Percentiles rank a stretch among this genome's conserved stretches.
These are phyloP conservation scores for Delphinella strobiligena DNA, from an alignment of 2,329 filamentous ascomycete genomes.

Conservation along the genomic window DNA sequence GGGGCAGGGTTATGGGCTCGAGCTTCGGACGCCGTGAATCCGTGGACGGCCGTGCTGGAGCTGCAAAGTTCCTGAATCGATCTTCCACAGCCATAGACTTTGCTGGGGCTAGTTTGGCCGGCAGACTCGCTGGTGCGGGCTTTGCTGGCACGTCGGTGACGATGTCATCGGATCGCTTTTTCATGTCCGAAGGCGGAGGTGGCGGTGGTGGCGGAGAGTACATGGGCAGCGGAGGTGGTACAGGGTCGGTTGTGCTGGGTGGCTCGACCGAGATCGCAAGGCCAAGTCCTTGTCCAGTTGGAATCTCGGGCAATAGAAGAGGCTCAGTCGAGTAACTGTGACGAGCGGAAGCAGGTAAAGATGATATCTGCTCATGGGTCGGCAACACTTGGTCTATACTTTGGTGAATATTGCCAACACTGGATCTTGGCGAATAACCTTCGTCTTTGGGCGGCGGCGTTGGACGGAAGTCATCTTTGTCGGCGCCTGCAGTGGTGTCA, in stretches of 20 bases:
- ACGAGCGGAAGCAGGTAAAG: constrained; percentile 14
- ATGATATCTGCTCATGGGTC: constrained; percentile 7
- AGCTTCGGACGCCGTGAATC: constrained; percentile 6
- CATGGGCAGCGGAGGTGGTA: constrained; percentile 30
- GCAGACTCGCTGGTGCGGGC: constrained; percentile 1
- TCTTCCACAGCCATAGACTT: constrained; percentile 2
- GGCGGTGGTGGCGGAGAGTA: constrained; percentile 37
- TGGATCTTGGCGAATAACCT: constrained; percentile 23
- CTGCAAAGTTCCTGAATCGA: constrained; percentile 6
- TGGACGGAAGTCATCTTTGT: constrained; percentile 23
- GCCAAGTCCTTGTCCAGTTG: constrained; percentile 29
- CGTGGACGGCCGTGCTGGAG: neutral
- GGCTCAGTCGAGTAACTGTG: constrained; percentile 8
- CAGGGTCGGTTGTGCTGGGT: constrained; percentile 15
- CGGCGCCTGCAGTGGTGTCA: constrained; percentile 11
- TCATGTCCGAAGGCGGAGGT: constrained; percentile 10
- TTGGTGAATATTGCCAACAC: constrained; percentile 15
- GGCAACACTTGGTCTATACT: neutral
- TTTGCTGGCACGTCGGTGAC: constrained; percentile 5
- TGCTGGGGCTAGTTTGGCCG: constrained; percentile 3
- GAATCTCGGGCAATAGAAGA: constrained; percentile 26
- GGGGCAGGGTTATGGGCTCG: constrained; percentile 8
- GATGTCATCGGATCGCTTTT: constrained; percentile 3
- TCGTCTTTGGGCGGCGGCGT: constrained; percentile 32
- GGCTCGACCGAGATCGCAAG: constrained; percentile 30